Evolutionary conservation across 257 asterid species (phyloP), one percentile per base, ranked within the genome.

Genomic region (Scutellaria galericulata): DNA sequence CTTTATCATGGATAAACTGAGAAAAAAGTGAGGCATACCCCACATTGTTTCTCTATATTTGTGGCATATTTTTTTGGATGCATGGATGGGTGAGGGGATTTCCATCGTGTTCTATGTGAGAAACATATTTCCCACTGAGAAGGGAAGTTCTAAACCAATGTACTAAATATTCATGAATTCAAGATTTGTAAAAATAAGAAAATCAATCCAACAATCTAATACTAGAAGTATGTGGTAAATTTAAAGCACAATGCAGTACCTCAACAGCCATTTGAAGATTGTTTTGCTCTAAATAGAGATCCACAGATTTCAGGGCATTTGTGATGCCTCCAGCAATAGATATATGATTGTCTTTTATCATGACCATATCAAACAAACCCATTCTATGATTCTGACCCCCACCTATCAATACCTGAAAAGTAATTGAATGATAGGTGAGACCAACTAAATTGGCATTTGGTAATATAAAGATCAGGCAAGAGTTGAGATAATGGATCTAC

Each of bases 291-390:
- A 95, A 75, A 79, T 95, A 92, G 53, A 78, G 80, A 73, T 95
- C 99, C 7, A 88, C 97, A 9, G 96, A 81, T 80, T 87, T 86
- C 79, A 95, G 82, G 70, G 99, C 97, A 75, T 80, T 89, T 55
- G 72, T 41, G 71, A 92, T 78, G 13, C 98, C 96, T 53, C 99
- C 99, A 50, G 97, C 96, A 65, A 83, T 79, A 37, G 99, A 95
- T 73, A 95, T 85, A 81, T 95, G 99, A 80, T 95, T 95, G 82
- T 95, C 99, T 88, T 95, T 92, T 85, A 92, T 90, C 97, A 95
- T 84, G 59, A 92, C 91, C 99, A 92, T 95, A 75, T 95, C 98
- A 68, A 95, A 95, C 73, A 95, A 84, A 75, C 98, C 99, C 98
- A 95, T 85, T 64, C 99, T 83, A 77, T 95, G 99, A 71, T 95